Evolutionary conservation across 2,329 filamentous ascomycete genomes (phyloP), one percentile per base, ranked within the genome.

Genomic region (Coniella lustricola): DNA sequence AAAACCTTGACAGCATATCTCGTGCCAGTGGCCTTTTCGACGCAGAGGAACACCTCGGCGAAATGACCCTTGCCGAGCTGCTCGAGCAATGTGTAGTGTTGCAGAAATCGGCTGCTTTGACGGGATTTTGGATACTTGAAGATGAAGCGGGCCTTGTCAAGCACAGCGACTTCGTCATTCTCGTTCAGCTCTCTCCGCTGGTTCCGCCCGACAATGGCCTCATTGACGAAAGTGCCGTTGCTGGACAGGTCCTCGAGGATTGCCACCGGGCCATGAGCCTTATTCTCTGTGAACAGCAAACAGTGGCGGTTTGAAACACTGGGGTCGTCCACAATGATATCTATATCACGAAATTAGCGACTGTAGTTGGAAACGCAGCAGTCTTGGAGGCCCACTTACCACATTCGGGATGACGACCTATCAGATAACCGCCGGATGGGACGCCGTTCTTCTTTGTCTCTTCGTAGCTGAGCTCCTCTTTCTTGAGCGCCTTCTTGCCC

Each of bases 221-320:
- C 90, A 61, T 97, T 97, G 58, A 98, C 85, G 62, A 90, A 98
- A 0, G 94, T 98, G 44, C 93, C 93, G 63, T 98, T 98, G 62
- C 84, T 93, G 7, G 93, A 98, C 17, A 97, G 70, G 64, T 98
- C 93, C 64, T 98, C 90, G 4, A 98, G 67, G 12, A 97, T 78
- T 8, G 89, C 91, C 36, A 81, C 75, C 56, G 73, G 62, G 34
- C 69, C 66, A 18, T 66, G 61, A 32, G 60, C 59, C 52, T 67
- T 66, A 50, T 71, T 61, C 49, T 64, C 61, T 4, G 61, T 57
- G 48, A 66, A 67, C 43, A 72, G 56, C 32, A 64, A 52, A 57
- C 84, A 88, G 65, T 90, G 87, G 3, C 90, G 79, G 62, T 97
- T 97, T 16, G 90, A 96, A 37, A 96, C 83, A 4, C 87, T 87